Evolutionary conservation across 352 stramenopile species (phyloP), one percentile per base, ranked within the genome.

Genomic region (Globisporangium apiculatum): DNA sequence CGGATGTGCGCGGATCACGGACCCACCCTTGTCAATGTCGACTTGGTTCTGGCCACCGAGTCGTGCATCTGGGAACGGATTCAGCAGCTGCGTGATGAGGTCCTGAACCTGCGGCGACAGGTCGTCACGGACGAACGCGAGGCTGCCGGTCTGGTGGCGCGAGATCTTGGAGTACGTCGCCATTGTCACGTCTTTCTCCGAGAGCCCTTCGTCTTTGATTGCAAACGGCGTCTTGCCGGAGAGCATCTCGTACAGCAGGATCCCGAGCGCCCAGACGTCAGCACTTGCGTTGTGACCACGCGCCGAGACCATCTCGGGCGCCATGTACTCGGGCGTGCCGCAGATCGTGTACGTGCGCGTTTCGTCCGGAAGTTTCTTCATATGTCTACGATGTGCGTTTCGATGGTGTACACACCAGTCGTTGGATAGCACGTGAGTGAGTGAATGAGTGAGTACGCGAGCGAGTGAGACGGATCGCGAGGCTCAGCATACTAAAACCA

Each of bases 291-390:
- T 91, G 57, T 96, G 83, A 6, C 81, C 82, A 17, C 86, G 75
- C 2, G 85, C 86, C 0, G 83, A 93, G 41, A 96, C 73, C 82
- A 96, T 91, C 64, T 96, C 87, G 0, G 87, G 87, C 7, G 87
- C 80, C 73, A 95, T 92, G 69, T 95, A 96, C 69, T 96, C 87
- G 35, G 87, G 77, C 18, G 86, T 95, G 9, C 86, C 86, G 51
- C 85, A 94, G 57, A 96, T 89, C 38, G 87, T 95, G 68, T 93
- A 92, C 37, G 87, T 95, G 11, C 83, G 76, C 35, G 57, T 62
- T 17, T 92, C 79, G 53, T 94, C 84, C 7, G 79, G 78, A 5
- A 91, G 74, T 48, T 87, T 87, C 61, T 91, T 91, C 79, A 90
- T 87, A 66, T 89, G 78, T 45, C 80, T 81, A 17, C 18, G 18